Conservation (phyloP, 1,284 basidiomycete species). For the Chiua sp. region DNA sequence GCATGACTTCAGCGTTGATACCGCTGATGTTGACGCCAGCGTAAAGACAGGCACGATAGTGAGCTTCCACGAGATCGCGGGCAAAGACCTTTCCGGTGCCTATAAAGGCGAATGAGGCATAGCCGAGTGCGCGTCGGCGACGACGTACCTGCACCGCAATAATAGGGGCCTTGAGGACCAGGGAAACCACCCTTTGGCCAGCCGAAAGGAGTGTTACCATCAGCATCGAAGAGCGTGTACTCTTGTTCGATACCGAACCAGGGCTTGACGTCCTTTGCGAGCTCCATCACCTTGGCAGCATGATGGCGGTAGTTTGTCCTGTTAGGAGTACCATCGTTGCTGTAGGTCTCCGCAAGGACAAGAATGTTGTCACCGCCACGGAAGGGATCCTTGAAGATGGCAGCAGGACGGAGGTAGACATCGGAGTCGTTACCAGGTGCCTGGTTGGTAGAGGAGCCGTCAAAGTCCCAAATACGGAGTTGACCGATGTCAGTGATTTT, state of each 20-base stretch:
- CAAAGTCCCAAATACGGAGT: slow-evolving; percentile 98
- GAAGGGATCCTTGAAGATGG: slow-evolving; percentile 99
- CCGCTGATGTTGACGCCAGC: slow-evolving; percentile 98
- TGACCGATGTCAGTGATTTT: slow-evolving; percentile 86
- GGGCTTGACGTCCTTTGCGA: slow-evolving; percentile 79
- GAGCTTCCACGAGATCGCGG: slow-evolving; percentile 98
- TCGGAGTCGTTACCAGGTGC: slow-evolving; percentile 96
- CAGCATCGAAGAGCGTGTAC: slow-evolving; percentile 96
- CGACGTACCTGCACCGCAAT: slow-evolving; percentile 95
- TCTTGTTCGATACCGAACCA: slow-evolving; percentile 99
- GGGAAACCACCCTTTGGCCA: slow-evolving; percentile 99
- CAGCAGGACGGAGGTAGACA: slow-evolving; percentile 96
- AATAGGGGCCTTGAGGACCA: slow-evolving; percentile 99
- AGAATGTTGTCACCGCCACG: slow-evolving; percentile 98
- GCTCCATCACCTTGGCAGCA: slow-evolving; percentile 93
- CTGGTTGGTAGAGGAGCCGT: slow-evolving; percentile 97
- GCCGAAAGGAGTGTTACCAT: slow-evolving; percentile 88
- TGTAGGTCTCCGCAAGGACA: slow-evolving; percentile 97
- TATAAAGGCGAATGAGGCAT: slow-evolving; percentile 35
- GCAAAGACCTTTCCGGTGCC: slow-evolving; percentile 97
- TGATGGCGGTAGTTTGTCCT: slow-evolving; percentile 95
- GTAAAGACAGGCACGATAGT: slow-evolving; percentile 98
- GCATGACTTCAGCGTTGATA: slow-evolving; percentile 99
- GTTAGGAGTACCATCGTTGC: slow-evolving; percentile 99
- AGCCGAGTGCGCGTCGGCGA: slow-evolving; percentile 11